phyloP scores from a whole-genome alignment of 352 stramenopile genomes.

The Globisporangium abappressorium region DNA sequence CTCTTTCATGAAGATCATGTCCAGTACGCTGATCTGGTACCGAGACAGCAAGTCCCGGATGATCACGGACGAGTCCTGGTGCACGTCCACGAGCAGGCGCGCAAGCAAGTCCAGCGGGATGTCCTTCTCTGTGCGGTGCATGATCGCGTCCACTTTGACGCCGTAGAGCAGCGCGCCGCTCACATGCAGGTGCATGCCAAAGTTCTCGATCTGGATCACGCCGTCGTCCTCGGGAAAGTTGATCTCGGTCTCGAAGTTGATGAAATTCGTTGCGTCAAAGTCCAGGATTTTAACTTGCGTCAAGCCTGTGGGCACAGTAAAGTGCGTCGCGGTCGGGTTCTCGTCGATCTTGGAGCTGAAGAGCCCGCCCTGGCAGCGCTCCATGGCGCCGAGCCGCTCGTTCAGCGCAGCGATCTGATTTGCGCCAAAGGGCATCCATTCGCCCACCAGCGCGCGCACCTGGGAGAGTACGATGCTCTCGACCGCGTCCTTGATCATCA shows the following conservation, averaged over 20 bases:
- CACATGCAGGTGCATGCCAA: conserved; percentile 89
- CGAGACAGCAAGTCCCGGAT: conserved; percentile 93
- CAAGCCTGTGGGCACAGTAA: conserved; percentile 90
- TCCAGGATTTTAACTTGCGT: conserved; percentile 97
- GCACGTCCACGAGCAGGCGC: conserved; percentile 94
- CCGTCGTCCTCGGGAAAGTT: conserved; percentile 93
- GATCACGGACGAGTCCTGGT: conserved; percentile 95
- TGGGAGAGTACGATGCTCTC: conserved; percentile 95
- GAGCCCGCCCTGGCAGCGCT: conserved; percentile 95
- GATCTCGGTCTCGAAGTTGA: conserved; percentile 98
- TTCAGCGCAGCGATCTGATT: conserved; percentile 98
- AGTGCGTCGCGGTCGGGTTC: conserved; percentile 76
- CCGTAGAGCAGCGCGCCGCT: conserved; percentile 73
- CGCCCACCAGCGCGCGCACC: conserved; percentile 94
- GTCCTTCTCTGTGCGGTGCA: conserved; percentile 94
- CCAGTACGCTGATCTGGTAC: conserved; percentile 94
- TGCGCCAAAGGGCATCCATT: conserved; percentile 97
- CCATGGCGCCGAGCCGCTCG: conserved; percentile 93
- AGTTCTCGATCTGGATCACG: conserved; percentile 96
- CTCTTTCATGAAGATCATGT: conserved; percentile 96
- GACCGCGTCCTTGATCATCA: conserved; percentile 91
- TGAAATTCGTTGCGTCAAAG: conserved; percentile 96
- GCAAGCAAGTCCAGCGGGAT: conserved; percentile 96
- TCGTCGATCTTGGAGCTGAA: conserved; percentile 94
- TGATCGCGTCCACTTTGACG: conserved; percentile 94